These are phyloP conservation scores for Cyclotella choctawhatcheeana DNA, from an alignment of 108 stramenopile genomes.

Conservation along the genomic window DNA sequence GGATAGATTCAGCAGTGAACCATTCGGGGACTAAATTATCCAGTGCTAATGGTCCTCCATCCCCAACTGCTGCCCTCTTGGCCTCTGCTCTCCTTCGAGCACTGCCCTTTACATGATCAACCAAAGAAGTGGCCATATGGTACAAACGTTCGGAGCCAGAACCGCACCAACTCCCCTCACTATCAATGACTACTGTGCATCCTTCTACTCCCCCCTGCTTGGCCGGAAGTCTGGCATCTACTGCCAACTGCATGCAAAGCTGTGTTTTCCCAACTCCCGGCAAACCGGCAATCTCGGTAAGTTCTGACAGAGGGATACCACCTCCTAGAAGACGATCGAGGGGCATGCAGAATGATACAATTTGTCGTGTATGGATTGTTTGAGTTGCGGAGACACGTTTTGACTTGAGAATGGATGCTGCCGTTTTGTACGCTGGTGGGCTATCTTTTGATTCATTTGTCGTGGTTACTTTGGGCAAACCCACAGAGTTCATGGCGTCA, in stretches of 20 bases:
- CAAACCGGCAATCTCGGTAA: slow-evolving; percentile 91
- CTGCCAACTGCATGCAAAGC: slow-evolving; percentile 92
- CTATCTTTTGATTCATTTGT: not conserved
- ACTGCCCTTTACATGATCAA: slow-evolving; percentile 59
- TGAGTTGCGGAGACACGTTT: slow-evolving; percentile 2
- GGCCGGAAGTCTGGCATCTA: slow-evolving; percentile 81
- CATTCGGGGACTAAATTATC: slow-evolving; percentile 38
- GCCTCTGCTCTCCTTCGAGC: slow-evolving; percentile 39
- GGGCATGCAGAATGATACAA: slow-evolving; percentile 79
- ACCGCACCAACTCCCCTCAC: slow-evolving; percentile 90
- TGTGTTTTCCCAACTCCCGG: slow-evolving; percentile 97
- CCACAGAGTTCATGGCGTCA: slow-evolving; percentile 30
- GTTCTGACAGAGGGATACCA: slow-evolving; percentile 79
- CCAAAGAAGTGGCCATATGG: slow-evolving; percentile 78
- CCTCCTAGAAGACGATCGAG: slow-evolving; percentile 88
- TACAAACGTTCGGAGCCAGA: slow-evolving; percentile 70
- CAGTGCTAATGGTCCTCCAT: not conserved
- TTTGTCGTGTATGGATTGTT: slow-evolving; percentile 35
- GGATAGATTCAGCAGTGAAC: slow-evolving; percentile 63
- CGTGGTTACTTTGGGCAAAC: slow-evolving; percentile 17
- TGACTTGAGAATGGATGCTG: slow-evolving; percentile 35
- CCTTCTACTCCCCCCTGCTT: slow-evolving; percentile 90
- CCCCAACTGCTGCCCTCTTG: slow-evolving; percentile 14
- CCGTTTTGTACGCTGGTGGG: slow-evolving; percentile 17
- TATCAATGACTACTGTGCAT: slow-evolving; percentile 87